These are phyloP conservation scores for Combretum micranthum DNA, from an alignment of 345 rosid species.

Conservation along the genomic window DNA sequence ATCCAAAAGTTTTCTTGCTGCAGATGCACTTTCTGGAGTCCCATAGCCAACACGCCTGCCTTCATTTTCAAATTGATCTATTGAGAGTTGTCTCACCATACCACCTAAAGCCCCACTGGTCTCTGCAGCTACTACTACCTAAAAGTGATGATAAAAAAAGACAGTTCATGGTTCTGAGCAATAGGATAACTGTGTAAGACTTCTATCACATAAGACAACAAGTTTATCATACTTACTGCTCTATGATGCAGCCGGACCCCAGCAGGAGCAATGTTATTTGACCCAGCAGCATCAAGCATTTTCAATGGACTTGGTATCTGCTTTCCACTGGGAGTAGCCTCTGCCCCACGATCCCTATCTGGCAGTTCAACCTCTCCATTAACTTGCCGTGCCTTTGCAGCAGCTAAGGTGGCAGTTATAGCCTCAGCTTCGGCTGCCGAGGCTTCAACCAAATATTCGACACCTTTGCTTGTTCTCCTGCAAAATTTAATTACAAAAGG, in stretches of 20 bases:
- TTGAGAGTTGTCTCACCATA: conserved; percentile 97
- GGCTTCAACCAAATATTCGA: conserved; percentile 94
- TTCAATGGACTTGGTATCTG: conserved; percentile 60
- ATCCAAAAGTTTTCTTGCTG: conserved; percentile 93
- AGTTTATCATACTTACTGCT: conserved; percentile 58
- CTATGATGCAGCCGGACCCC: conserved; percentile 97
- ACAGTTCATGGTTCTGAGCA: no score
- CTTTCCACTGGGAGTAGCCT: conserved; percentile 97
- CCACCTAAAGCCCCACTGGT: conserved; percentile 99
- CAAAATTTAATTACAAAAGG: conserved; percentile 14
- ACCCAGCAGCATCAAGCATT: conserved; percentile 62
- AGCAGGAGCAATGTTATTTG: conserved; percentile 55
- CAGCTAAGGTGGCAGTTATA: conserved; percentile 91
- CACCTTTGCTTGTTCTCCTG: conserved; percentile 86
- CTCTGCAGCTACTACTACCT: conserved; percentile 99
- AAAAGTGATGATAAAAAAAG: conserved; percentile 8
- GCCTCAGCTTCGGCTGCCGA: conserved; percentile 99
- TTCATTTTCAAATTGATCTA: conserved; percentile 98
- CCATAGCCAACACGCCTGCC: conserved; percentile 98
- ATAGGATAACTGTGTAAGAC: no score
- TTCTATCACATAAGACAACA: no score
- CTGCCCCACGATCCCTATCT: conserved; percentile 86
- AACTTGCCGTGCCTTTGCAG: conserved; percentile 89
- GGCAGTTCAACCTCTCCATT: conserved; percentile 94
- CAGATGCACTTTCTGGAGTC: conserved; percentile 92